Conservation (phyloP, 2,329 filamentous ascomycete genomes). For the Penicillium sp. region DNA sequence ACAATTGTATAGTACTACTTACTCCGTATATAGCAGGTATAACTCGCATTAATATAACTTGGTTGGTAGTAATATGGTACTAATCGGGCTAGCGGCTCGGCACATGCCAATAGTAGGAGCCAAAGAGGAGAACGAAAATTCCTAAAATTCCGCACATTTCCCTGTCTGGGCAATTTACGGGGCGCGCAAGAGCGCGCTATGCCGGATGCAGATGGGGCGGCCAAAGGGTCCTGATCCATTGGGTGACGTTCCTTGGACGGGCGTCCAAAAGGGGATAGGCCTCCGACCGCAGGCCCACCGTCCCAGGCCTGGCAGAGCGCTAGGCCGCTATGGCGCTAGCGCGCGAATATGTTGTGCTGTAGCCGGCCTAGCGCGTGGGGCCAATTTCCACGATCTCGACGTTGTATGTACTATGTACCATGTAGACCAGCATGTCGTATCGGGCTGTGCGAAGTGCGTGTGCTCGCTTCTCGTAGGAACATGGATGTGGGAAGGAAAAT, state of each 20-base stretch:
- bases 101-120: not conserved
- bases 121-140: not conserved
- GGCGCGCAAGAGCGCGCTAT: not conserved
- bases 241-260: not conserved
- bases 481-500: too few relatives aligned
- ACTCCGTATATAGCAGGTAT: too few relatives aligned
- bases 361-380: constrained; percentile 4
- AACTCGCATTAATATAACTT: too few relatives aligned
- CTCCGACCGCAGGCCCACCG: not conserved
- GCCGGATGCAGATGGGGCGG: too few relatives aligned
- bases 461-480: too few relatives aligned
- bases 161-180: constrained; percentile 1
- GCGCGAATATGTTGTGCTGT: not conserved
- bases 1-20: too few relatives aligned
- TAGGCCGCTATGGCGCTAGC: not conserved
- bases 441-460: too few relatives aligned
- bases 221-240: not conserved
- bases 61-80: not conserved
- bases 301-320: not conserved
- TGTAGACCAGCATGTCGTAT: too few relatives aligned
- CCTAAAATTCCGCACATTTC: constrained; percentile 3
- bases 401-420: too few relatives aligned
- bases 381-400: not conserved
- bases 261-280: not conserved
- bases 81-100: not conserved